phyloP scores from a whole-genome alignment of 75 land plant genomes.

The Cunninghamia lanceolata region DNA sequence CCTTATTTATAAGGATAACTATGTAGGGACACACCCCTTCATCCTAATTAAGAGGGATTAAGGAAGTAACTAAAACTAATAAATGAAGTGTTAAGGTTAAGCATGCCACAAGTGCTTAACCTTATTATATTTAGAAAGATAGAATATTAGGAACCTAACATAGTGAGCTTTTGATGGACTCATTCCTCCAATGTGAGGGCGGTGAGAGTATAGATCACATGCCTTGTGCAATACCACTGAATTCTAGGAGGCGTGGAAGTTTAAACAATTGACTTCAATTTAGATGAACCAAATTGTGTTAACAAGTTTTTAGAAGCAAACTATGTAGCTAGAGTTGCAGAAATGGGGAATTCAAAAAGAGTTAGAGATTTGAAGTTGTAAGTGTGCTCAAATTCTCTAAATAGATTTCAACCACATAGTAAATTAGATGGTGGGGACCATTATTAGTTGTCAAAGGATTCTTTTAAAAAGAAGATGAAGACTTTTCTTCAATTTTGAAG shows the following conservation, averaged over 20 bases:
- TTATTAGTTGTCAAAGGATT: constrained; percentile 6
- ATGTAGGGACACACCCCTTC: no score
- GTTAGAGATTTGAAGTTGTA: not conserved
- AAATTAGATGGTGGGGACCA: not conserved
- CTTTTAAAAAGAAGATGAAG: not conserved
- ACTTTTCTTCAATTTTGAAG: not conserved
- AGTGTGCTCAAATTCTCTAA: not conserved
- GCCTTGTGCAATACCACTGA: not conserved
- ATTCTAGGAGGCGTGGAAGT: not conserved
- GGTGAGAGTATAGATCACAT: constrained; percentile 28
- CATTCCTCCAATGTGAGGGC: constrained; percentile 64
- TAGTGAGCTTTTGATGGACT: constrained; percentile 75
- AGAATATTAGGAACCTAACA: no score
- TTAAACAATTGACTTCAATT: not conserved
- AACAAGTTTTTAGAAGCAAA: not conserved
- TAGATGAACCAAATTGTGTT: not conserved
- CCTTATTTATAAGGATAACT: no score
- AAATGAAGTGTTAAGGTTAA: no score
- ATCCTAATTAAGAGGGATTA: no score
- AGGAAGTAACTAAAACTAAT: no score
- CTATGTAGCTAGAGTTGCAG: not conserved
- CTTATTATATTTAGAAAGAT: no score
- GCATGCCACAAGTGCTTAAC: no score
- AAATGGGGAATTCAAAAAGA: not conserved
- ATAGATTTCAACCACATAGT: not conserved